Conservation (phyloP, 1,284 basidiomycete species). For the Rhodotorula sp. region DNA sequence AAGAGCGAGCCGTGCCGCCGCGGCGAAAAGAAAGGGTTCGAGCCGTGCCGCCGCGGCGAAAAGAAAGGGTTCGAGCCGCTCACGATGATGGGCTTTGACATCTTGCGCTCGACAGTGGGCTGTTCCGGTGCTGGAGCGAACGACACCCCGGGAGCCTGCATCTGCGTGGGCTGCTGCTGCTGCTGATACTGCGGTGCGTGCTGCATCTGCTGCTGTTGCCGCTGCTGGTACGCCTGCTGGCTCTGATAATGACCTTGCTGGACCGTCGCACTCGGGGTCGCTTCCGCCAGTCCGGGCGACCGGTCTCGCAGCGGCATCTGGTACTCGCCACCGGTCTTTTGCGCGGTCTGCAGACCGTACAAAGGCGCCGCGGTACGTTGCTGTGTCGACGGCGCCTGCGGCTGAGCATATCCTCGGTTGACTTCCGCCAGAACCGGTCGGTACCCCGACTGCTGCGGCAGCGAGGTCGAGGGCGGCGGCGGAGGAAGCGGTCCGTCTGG, state of each 20-base stretch:
- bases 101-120: slow-evolving; percentile 24
- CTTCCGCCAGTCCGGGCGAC: slow-evolving; percentile 36
- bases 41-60: not conserved
- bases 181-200: slow-evolving; percentile 5
- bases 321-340: slow-evolving; percentile 21
- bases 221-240: slow-evolving; percentile 21
- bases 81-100: slow-evolving; percentile 26
- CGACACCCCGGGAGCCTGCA: slow-evolving; percentile 4
- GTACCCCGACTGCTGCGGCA: not conserved
- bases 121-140: slow-evolving; percentile 19
- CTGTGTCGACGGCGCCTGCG: slow-evolving; percentile 10
- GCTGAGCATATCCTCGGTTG: slow-evolving; percentile 17
- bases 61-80: not conserved
- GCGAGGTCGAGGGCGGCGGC: not conserved
- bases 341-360: not conserved
- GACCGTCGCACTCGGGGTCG: slow-evolving; percentile 32
- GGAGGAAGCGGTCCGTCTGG: not conserved
- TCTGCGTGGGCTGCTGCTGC: slow-evolving; percentile 7
- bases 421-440: slow-evolving; percentile 27
- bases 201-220: slow-evolving; percentile 23
- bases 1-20: not conserved
- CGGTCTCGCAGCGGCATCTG: slow-evolving; percentile 33
- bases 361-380: slow-evolving; percentile 8
- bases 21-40: not conserved
- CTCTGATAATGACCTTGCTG: slow-evolving; percentile 32